Percentiles rank a stretch among this genome's conserved stretches.
Evolutionary conservation across 2,329 filamentous ascomycete species (phyloP).

Genomic region (Botrytis aclada): DNA sequence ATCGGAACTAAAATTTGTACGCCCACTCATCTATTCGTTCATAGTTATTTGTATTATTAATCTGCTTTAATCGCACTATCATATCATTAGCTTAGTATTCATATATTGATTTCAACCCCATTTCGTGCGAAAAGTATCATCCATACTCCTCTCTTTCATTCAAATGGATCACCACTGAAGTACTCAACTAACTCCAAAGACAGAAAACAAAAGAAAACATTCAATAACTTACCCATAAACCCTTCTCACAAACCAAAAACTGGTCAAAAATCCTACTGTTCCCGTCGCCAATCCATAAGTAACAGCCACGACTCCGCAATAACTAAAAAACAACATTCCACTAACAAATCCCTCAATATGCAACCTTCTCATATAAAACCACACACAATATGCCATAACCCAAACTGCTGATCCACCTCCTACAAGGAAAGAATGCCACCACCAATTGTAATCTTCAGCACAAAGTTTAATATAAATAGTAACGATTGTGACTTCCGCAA

Average conservation of each 20-base stretch:
- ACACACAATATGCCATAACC: conserved; percentile 79
- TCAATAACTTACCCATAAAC: conserved; percentile 67
- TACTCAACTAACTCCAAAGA: too few relatives aligned
- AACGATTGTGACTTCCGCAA: conserved; percentile 81
- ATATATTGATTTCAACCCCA: too few relatives aligned
- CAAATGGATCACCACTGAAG: background rate
- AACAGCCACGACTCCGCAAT: conserved; percentile 76
- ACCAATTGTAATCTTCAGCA: conserved; percentile 86
- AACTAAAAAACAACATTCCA: conserved; percentile 78
- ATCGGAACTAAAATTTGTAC: background rate
- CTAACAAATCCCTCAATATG: conserved; percentile 79
- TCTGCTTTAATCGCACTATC: conserved; percentile 17
- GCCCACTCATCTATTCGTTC: background rate
- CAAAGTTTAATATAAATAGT: conserved; percentile 80
- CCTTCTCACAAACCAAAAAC: conserved; percentile 77
- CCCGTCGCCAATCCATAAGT: conserved; percentile 80
- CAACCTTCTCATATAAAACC: conserved; percentile 79
- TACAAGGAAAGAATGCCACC: conserved; percentile 84
- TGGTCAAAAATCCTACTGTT: conserved; percentile 79
- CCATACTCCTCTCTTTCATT: background rate
- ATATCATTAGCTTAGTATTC: background rate
- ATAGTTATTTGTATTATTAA: background rate
- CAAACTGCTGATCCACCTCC: conserved; percentile 74
- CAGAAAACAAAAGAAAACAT: background rate
- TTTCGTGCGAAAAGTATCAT: background rate